Evolutionary conservation across 495 filamentous ascomycete genomes (phyloP).

Genomic region (Xylaria flabelliformis): DNA sequence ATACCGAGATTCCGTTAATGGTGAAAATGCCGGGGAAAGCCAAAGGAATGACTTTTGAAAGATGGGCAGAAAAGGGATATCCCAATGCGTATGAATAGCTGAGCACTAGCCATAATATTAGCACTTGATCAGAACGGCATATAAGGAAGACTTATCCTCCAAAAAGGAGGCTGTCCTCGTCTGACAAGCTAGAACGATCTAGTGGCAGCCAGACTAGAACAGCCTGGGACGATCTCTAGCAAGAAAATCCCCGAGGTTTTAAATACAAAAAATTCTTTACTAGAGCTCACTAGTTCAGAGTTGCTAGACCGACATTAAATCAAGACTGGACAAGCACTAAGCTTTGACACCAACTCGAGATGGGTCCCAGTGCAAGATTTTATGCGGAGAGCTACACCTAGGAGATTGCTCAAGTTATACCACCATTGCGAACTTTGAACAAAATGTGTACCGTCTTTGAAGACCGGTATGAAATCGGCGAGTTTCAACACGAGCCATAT

Average conservation of each 20-base stretch:
- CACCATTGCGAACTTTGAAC: slow-evolving; percentile 29
- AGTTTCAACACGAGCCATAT: slow-evolving; percentile 39
- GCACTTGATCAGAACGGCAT: slow-evolving; percentile 10
- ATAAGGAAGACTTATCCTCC: slow-evolving; percentile 67
- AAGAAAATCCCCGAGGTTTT: slow-evolving; percentile 46
- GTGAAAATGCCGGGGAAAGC: slow-evolving; percentile 32
- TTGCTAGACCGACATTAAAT: slow-evolving; percentile 31
- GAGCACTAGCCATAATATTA: slow-evolving; percentile 45
- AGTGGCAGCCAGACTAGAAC: slow-evolving; percentile 38
- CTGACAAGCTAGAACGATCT: slow-evolving; percentile 34
- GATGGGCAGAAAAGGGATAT: slow-evolving; percentile 32
- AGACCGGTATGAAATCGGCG: slow-evolving; percentile 48
- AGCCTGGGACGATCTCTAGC: slow-evolving; percentile 52
- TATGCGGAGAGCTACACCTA: slow-evolving; percentile 23
- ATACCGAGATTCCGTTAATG: slow-evolving; percentile 33
- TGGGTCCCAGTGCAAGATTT: slow-evolving; percentile 69
- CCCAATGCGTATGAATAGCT: slow-evolving; percentile 17
- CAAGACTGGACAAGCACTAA: slow-evolving; percentile 79
- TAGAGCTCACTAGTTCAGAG: slow-evolving; percentile 29
- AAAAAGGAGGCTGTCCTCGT: slow-evolving; percentile 62
- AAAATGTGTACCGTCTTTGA: slow-evolving; percentile 47
- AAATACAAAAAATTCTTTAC: slow-evolving; percentile 36
- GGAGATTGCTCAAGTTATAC: slow-evolving; percentile 24
- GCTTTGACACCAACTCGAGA: slow-evolving; percentile 96
- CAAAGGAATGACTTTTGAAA: slow-evolving; percentile 30